These are phyloP conservation scores for Hondaea fermentalgiana DNA, from an alignment of 108 stramenopile genomes.

Conservation along the genomic window DNA sequence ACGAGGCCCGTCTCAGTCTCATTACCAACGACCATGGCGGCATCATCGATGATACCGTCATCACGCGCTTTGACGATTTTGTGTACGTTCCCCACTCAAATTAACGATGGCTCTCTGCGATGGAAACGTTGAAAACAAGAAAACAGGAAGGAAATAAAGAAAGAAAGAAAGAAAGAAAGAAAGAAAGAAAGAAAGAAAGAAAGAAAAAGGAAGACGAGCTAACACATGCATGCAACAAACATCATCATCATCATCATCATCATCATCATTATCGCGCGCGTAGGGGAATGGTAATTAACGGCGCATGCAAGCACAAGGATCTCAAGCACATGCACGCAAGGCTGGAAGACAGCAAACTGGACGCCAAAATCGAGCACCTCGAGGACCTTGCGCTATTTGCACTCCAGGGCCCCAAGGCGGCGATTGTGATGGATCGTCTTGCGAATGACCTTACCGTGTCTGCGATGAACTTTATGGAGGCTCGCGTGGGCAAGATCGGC, in stretches of 20 bases:
- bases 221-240: not conserved
- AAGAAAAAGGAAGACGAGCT: not conserved
- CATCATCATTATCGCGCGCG: not conserved
- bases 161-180: too few relatives aligned
- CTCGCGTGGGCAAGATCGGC: conserved; percentile 66
- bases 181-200: too few relatives aligned
- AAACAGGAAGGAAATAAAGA: too few relatives aligned
- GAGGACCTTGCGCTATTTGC: conserved; percentile 82
- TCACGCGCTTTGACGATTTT: conserved; percentile 75
- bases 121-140: too few relatives aligned
- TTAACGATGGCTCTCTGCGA: too few relatives aligned
- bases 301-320: conserved; percentile 89
- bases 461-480: conserved; percentile 90
- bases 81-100: not conserved
- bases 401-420: conserved; percentile 87
- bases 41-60: conserved; percentile 94
- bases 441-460: conserved; percentile 71
- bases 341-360: conserved; percentile 35
- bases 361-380: conserved; percentile 75
- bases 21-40: conserved; percentile 84
- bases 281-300: conserved; percentile 94
- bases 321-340: conserved; percentile 71
- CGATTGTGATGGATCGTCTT: conserved; percentile 61
- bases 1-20: conserved; percentile 66
- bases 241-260: not conserved